Evolutionary conservation across 2,329 filamentous ascomycete species (phyloP), one percentile per base, ranked within the genome.

Genomic region (Sordariomycetes sp.): DNA sequence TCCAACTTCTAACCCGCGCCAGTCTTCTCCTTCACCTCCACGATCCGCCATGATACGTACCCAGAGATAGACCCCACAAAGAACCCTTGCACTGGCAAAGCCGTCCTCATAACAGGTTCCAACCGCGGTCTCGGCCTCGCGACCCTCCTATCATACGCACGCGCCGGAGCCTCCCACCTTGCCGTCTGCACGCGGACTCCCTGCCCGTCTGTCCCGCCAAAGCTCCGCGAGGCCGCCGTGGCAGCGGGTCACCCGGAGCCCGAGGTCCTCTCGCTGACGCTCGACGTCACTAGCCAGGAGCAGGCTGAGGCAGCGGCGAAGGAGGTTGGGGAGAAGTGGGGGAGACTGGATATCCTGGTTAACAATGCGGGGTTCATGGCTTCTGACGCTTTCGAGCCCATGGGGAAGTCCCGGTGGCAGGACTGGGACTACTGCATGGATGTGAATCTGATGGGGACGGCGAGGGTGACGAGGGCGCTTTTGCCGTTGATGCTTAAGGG

Each of bases 141-240:
- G 14, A 79, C 76, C 4, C 80, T 80, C 1, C 64, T 79, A n/a
- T 76, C 79, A 11, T 85, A 76, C 63, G 82, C 81, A 24, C 70
- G 70, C 62, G 80, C 81, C 3, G 78, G 78, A 4, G 77, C 76
- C 35, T 72, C 75, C 0, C 66, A 69, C 40, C 79, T 87, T 58
- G 77, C 76, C 20, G 69, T 86, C 24, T 75, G 70, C 10, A 81
- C 80, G 1, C 77, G 83, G 22, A 79, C 76, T 3, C 63, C 69
- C 18, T 69, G 69, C 5, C 67, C 69, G 1, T 64, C 24, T 0
- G 60, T 63, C 64, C 60, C 64, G 2, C 66, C 64, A 5, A 18
- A 57, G 55, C 73, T 77, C 3, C 67, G 69, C 16, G 62, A 67
- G 11, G 72, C 70, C 2, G 71, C 71, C 2, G 61, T 61, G 1